Evolutionary conservation across 75 land plant species (phyloP).

Genomic region (Cryptomeria japonica): DNA sequence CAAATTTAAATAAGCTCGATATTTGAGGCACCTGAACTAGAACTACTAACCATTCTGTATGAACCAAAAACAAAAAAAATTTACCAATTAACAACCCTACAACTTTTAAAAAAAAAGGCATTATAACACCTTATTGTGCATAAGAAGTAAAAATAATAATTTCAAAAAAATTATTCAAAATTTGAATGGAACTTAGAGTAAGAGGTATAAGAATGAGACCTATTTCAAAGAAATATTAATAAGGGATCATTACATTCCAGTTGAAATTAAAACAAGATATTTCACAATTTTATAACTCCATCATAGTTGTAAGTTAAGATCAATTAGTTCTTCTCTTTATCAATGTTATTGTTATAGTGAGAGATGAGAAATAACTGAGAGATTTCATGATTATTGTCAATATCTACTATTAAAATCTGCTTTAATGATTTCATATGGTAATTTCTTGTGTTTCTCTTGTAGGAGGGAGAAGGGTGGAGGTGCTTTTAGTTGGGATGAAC

Average conservation of each 20-base stretch:
- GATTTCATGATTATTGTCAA: background rate
- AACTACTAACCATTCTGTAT: no score
- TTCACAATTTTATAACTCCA: background rate
- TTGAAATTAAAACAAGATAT: background rate
- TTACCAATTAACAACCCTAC: no score
- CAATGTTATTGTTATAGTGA: background rate
- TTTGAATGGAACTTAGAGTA: no score
- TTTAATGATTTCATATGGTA: background rate
- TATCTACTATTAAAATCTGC: background rate
- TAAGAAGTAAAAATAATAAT: no score
- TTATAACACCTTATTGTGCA: no score
- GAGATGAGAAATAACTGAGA: background rate
- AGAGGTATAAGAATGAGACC: background rate
- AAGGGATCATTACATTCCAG: background rate
- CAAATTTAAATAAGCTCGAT: no score
- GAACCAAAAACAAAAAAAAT: no score
- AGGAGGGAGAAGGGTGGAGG: constrained; percentile 43
- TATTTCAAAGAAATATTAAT: background rate
- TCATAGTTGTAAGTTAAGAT: background rate
- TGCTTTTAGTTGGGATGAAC: constrained; percentile 48
- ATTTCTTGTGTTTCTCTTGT: constrained; percentile 5
- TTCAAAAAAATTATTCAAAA: no score
- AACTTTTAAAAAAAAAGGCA: no score
- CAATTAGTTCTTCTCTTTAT: background rate
- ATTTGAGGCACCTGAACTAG: no score